Evolutionary conservation across 2,329 filamentous ascomycete species (phyloP).

Genomic region (Penicillium decumbens): DNA sequence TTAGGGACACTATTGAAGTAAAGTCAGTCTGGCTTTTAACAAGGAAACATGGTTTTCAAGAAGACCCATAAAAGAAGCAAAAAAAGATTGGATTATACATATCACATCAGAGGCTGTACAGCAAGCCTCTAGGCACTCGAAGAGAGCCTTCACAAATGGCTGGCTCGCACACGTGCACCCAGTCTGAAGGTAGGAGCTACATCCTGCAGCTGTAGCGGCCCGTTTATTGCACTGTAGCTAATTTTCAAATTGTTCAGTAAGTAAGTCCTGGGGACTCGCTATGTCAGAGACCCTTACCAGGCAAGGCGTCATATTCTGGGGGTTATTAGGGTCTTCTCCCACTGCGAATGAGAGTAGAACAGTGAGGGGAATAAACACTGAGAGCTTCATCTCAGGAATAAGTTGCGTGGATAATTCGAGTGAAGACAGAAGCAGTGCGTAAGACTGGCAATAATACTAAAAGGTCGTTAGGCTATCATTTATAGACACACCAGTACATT

Average conservation of each 20-base stretch:
- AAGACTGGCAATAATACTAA: no score
- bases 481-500: no score
- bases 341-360: background rate
- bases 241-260: background rate
- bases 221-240: slow-evolving; percentile 5
- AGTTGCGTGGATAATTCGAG: background rate
- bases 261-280: background rate
- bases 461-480: no score
- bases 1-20: slow-evolving; percentile 1
- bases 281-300: background rate
- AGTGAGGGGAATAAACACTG: background rate
- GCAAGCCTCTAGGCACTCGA: slow-evolving; percentile 1
- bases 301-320: slow-evolving; percentile 6
- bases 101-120: slow-evolving; percentile 3
- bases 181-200: slow-evolving; percentile 2
- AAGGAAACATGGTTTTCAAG: background rate
- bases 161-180: slow-evolving; percentile 3
- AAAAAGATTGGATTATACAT: background rate
- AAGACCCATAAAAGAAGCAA: background rate
- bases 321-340: background rate
- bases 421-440: no score
- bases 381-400: slow-evolving; percentile 2
- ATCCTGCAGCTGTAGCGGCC: slow-evolving; percentile 3
- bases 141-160: background rate
- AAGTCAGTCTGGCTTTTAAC: background rate